phyloP scores from a whole-genome alignment of 1,284 basidiomycete genomes.

The Entoloma clypeatum region DNA sequence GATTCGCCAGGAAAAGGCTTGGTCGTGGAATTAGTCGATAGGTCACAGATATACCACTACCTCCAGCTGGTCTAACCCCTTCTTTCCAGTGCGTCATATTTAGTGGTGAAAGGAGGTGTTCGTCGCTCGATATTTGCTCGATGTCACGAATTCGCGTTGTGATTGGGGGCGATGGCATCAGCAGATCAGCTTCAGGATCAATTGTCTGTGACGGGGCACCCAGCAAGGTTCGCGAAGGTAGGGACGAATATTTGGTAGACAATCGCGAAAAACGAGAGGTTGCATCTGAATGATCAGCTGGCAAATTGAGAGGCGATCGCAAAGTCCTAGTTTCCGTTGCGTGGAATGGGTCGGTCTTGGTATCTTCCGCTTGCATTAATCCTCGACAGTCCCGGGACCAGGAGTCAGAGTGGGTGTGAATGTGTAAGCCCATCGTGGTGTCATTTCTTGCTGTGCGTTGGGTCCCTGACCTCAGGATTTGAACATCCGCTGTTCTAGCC shows the following conservation, averaged over 20 bases:
- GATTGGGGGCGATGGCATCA: conserved; percentile 18
- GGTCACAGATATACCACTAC: conserved; percentile 9
- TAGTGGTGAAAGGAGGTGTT: conserved; percentile 23
- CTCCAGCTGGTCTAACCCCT: conserved; percentile 15
- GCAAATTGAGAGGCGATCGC: too few species aligned
- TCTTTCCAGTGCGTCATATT: conserved; percentile 15
- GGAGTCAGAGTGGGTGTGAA: conserved; percentile 20
- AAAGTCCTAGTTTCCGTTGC: conserved; percentile 29
- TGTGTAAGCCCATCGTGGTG: conserved; percentile 25
- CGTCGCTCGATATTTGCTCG: conserved; percentile 37
- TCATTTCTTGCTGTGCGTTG: conserved; percentile 30
- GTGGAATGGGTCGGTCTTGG: conserved; percentile 20
- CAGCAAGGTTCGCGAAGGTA: too few species aligned
- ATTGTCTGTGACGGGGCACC: too few species aligned
- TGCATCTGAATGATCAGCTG: too few species aligned
- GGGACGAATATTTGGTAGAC: too few species aligned
- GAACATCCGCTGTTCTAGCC: conserved; percentile 63
- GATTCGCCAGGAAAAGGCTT: conserved; percentile 60
- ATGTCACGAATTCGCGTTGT: conserved; percentile 35
- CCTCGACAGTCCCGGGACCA: conserved; percentile 13
- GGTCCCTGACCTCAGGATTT: conserved; percentile 46
- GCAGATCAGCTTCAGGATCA: too few species aligned
- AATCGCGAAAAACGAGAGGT: too few species aligned
- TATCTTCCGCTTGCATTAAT: conserved; percentile 7
- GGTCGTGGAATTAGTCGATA: conserved; percentile 47